Base-by-base conservation (phyloP, 441 rosid species). In the Populus hybrid region DNA sequence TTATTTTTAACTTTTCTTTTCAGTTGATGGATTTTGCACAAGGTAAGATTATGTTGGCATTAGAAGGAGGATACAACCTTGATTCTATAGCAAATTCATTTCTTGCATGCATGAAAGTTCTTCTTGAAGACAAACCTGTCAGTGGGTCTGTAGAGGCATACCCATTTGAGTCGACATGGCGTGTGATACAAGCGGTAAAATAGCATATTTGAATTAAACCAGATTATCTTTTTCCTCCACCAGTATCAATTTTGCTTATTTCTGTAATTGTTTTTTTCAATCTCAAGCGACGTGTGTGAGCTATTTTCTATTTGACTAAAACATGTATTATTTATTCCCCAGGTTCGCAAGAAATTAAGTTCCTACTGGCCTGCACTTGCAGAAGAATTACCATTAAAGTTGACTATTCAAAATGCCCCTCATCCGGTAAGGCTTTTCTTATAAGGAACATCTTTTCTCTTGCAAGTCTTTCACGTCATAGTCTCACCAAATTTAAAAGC, bases 51-150 rank as follows among this genome's bases (percentile, higher is more conserved):
- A 94, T 93, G 35, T 78, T 96, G 87, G 97, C 96, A 36, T 78
- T 96, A 81, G 99, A 96, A 84, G 99, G 99, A 84, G 99, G 99
- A 21, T 96, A 96, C 89, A 94, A 93, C 84, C 97, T 91, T 57
- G 83, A 85, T 73, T 93, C 98, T 8, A 86, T 92, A 72, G 95
- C 99, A 83, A 88, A 91, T 76, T 91, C 97, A 54, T 90, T 88
- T 80, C 91, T 94, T 65, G 99, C 98, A 21, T 96, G 99, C 83
- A 80, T 94, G 87, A 80, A 91, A 86, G 95, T 93, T 81, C 80
- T 96, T 85, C 91, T 96, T 67, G 98, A 82, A 32, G 84, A 84
- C 74, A 85, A 90, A 77, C 81, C 80, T 73, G 73, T 82, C 74
- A 69, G 83, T 70, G 91, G 90, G 80, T 90, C 91, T 75, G 82